Percentiles rank a stretch among this genome's conserved stretches.
Conservation (phyloP, 768 basidiomycete species). For the Porphyrellus cyaneotinctus region DNA sequence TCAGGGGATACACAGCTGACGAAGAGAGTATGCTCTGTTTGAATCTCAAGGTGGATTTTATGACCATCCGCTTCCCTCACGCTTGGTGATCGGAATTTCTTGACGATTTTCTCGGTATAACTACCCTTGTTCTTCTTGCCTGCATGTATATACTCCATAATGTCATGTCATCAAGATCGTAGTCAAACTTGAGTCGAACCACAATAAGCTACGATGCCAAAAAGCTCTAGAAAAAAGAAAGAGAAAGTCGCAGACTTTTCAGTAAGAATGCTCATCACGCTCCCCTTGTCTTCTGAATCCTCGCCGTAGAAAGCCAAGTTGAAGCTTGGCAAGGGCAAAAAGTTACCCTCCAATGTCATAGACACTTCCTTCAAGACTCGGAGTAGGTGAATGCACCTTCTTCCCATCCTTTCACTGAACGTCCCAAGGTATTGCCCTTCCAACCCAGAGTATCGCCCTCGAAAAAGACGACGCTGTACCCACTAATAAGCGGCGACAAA, state of each 20-base stretch:
- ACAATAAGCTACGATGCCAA: conserved; percentile 56
- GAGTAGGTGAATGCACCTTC: conserved; percentile 49
- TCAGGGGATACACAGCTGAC: conserved; percentile 64
- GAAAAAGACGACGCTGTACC: conserved; percentile 56
- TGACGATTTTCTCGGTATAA: background rate
- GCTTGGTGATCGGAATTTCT: conserved; percentile 23
- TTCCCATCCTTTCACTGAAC: conserved; percentile 8
- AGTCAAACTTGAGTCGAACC: background rate
- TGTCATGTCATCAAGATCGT: background rate
- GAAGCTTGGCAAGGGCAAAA: conserved; percentile 95
- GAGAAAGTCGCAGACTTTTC: conserved; percentile 87
- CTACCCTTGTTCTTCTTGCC: background rate
- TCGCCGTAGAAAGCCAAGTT: conserved; percentile 82
- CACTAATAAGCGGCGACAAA: conserved; percentile 71
- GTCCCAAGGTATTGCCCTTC: conserved; percentile 77
- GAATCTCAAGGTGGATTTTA: conserved; percentile 75
- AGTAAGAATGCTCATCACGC: conserved; percentile 36
- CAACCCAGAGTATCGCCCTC: conserved; percentile 70
- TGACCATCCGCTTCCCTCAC: conserved; percentile 34
- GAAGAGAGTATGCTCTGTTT: conserved; percentile 81
- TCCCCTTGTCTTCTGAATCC: background rate
- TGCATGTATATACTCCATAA: conserved; percentile 7
- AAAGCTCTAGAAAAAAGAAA: conserved; percentile 81
- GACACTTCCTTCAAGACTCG: conserved; percentile 96
- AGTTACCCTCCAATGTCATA: conserved; percentile 74